Base-by-base conservation (phyloP, 192 early-diverging fungal species). In the Endogone sp. region DNA sequence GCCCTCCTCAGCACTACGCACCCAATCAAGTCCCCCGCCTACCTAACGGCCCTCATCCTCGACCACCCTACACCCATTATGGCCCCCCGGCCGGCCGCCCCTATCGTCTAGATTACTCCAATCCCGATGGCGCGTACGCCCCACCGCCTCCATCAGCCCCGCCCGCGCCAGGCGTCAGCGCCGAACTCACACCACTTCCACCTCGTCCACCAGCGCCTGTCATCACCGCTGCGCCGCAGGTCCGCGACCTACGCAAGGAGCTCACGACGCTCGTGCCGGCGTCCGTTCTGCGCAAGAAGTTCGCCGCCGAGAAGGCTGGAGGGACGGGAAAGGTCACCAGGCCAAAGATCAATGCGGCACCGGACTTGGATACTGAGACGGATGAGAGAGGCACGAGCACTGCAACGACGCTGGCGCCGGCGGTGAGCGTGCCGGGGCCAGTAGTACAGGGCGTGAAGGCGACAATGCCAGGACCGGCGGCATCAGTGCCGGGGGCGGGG, bases 201-300 rank as follows among this genome's bases (percentile, higher is more conserved):
- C 37, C 65, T 2, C 67, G 27, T 0, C 9, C 59, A 8, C 59
- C 75, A 3, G 70, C 77, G 11, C 67, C 80, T 22, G 84, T 90
- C 24, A 84, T 93, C 25, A 73, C 86, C 32, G 91, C 89, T 0
- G 91, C 84, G 56, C 91, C 91, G 10, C 73, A 85, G 69, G 83
- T 92, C 62, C 87, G 91, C 57, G 86, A 93, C 70, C 78, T 93
- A 65, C 86, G 88, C 68, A 89, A 91, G 60, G 91, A 93, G 75
- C 77, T 90, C 32, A 89, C 86, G 10, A 72, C 85, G 3, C 71
- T 93, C 26, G 87, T 93, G 0, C 91, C 91, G 0, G 70, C 82
- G 3, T 67, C 80, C 2, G 68, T 91, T 49, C 67, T 80, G 8
- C 73, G 79, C 60, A 86, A 83, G 75, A 80, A 77, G 66, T 69